Conservation (phyloP, 2,329 filamentous ascomycete species). For the Alternaria postmessia region DNA sequence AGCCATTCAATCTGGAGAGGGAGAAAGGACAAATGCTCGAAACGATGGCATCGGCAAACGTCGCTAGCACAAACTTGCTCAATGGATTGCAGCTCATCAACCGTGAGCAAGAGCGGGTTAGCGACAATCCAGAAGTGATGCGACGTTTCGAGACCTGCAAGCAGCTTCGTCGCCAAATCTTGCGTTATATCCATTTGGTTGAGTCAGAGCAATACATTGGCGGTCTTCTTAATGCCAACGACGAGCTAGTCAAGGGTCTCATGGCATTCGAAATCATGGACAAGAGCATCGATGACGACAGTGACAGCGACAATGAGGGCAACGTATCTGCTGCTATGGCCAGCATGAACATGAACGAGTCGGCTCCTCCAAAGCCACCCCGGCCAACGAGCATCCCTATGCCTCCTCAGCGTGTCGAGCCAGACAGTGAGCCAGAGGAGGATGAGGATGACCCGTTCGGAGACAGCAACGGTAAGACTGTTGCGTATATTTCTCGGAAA, state of each 20-base stretch:
- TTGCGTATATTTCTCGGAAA: accelerated
- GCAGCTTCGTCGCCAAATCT: constrained; percentile 78
- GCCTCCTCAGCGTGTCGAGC: constrained; percentile 54
- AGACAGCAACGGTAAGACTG: constrained; percentile 70
- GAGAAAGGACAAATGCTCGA: constrained; percentile 89
- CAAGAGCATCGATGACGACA: constrained; percentile 78
- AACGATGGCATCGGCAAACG: constrained; percentile 86
- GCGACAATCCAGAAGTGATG: constrained; percentile 78
- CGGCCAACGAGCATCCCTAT: constrained; percentile 55
- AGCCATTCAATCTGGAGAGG: constrained; percentile 81
- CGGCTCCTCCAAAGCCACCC: constrained; percentile 59
- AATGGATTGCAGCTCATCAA: constrained; percentile 92
- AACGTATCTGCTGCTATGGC: constrained; percentile 50
- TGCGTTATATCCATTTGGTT: constrained; percentile 92
- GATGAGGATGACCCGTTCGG: constrained; percentile 87
- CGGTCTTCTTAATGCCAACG: constrained; percentile 89
- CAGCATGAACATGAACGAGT: constrained; percentile 53
- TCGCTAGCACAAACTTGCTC: constrained; percentile 87
- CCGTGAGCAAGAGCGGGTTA: constrained; percentile 85
- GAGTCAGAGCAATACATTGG: constrained; percentile 91
- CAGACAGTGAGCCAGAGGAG: constrained; percentile 63
- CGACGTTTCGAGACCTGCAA: constrained; percentile 88
- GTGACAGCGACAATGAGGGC: constrained; percentile 64
- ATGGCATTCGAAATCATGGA: constrained; percentile 97
- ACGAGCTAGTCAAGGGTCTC: constrained; percentile 90